Percentiles rank a stretch among this genome's conserved stretches.
These are phyloP conservation scores for Epichloe elymi DNA, from an alignment of 2,329 filamentous ascomycete genomes.

Conservation along the genomic window DNA sequence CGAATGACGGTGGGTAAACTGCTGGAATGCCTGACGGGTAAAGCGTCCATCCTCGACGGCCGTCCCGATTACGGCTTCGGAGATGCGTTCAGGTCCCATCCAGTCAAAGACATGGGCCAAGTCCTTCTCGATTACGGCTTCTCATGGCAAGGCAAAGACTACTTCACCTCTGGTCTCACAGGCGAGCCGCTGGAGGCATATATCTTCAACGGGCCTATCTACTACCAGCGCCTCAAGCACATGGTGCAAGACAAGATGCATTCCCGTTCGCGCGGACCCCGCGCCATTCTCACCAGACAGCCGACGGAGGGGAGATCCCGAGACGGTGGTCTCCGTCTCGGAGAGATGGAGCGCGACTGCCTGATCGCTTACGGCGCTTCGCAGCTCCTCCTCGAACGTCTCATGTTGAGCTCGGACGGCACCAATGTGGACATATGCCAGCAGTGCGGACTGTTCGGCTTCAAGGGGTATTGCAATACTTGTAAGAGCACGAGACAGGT, in stretches of 20 bases:
- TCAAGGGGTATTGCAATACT: constrained; percentile 86
- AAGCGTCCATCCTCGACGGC: constrained; percentile 78
- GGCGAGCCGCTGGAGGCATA: constrained; percentile 90
- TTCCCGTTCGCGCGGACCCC: constrained; percentile 76
- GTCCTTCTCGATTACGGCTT: constrained; percentile 81
- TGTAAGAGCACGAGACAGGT: constrained; percentile 78
- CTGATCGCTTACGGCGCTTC: constrained; percentile 92
- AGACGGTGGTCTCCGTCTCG: constrained; percentile 81
- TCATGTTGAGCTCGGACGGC: constrained; percentile 90
- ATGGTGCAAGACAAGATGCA: constrained; percentile 99
- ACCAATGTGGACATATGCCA: constrained; percentile 91
- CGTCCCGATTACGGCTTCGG: constrained; percentile 73
- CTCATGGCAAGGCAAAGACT: constrained; percentile 94
- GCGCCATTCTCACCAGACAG: constrained; percentile 85
- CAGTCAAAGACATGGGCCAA: constrained; percentile 79
- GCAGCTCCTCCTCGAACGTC: constrained; percentile 77
- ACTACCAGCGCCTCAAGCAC: constrained; percentile 98
- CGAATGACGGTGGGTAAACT: constrained; percentile 99
- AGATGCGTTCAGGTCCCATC: constrained; percentile 69
- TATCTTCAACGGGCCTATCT: constrained; percentile 97
- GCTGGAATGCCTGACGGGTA: constrained; percentile 86
- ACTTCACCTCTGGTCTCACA: constrained; percentile 87
- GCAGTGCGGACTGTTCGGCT: constrained; percentile 87
- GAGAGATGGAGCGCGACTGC: constrained; percentile 99
- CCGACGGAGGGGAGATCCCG: constrained; percentile 93